Evolutionary conservation across 805 yeast species (phyloP).

Genomic region (Wickerhamiella sorbophila): DNA sequence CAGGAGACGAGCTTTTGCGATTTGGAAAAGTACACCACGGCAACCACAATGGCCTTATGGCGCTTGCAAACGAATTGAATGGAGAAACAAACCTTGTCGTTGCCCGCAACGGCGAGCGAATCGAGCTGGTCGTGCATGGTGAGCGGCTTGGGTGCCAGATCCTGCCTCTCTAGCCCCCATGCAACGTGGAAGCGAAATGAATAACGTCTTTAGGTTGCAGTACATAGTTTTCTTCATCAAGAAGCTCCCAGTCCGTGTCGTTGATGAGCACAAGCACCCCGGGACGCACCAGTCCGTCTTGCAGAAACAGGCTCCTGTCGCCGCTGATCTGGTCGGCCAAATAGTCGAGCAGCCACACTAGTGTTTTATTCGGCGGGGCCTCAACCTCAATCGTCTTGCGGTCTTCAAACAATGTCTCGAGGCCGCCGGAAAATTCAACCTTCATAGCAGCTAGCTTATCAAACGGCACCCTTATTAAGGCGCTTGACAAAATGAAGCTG

Average conservation of each 20-base stretch:
- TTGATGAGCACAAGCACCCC: constrained; percentile 85
- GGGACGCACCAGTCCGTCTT: constrained; percentile 72
- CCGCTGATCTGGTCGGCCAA: constrained; percentile 42
- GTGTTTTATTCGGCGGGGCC: constrained; percentile 28
- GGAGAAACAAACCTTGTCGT: background rate
- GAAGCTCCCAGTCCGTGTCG: constrained; percentile 94
- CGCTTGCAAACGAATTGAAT: constrained; percentile 12
- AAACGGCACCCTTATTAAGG: background rate
- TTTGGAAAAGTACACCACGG: constrained; percentile 43
- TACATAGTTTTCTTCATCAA: constrained; percentile 73
- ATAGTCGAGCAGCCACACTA: constrained; percentile 40
- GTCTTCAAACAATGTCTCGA: constrained; percentile 61
- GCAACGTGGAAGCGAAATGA: constrained; percentile 83
- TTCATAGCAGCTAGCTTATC: constrained; percentile 10
- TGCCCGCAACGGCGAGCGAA: constrained; percentile 2
- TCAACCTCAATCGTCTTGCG: constrained; percentile 39
- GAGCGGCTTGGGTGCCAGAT: constrained; percentile 13
- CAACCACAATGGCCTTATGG: constrained; percentile 37
- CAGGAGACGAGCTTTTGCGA: constrained; percentile 39
- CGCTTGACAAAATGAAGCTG: constrained; percentile 1
- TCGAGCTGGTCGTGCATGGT: constrained; percentile 4
- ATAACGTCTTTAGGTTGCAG: constrained; percentile 63
- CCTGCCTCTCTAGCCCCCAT: constrained; percentile 57
- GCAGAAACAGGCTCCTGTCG: constrained; percentile 59
- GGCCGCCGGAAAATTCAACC: constrained; percentile 47